Evolutionary conservation across 2,329 filamentous ascomycete species (phyloP).

Genomic region (Alternaria angustiovoidea): DNA sequence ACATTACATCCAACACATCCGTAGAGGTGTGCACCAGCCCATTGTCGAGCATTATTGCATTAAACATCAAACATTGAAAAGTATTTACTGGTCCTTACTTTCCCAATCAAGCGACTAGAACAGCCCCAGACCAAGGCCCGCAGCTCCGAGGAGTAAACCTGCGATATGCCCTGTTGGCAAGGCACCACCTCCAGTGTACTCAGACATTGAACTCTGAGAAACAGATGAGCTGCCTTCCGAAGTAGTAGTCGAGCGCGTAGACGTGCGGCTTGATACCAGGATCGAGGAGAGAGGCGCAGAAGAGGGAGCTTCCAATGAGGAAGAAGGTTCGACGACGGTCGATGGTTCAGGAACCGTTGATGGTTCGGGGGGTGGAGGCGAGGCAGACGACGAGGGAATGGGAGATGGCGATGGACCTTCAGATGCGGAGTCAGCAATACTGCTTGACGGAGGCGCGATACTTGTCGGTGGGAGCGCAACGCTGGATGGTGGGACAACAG

Average conservation of each 20-base stretch:
- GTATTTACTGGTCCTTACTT: not conserved
- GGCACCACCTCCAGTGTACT: slow-evolving; percentile 29
- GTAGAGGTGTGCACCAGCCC: slow-evolving; percentile 2
- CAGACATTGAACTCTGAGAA: slow-evolving; percentile 10
- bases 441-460: slow-evolving; percentile 29
- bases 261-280: slow-evolving; percentile 18
- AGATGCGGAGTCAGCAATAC: slow-evolving; percentile 32
- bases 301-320: not conserved
- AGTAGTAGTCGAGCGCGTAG: slow-evolving; percentile 16
- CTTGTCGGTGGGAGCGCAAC: slow-evolving; percentile 4
- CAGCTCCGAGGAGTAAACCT: slow-evolving; percentile 34
- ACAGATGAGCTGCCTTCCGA: slow-evolving; percentile 9
- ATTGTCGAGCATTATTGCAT: not conserved
- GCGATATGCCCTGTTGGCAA: slow-evolving; percentile 25
- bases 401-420: slow-evolving; percentile 22
- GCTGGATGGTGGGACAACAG: slow-evolving; percentile 14
- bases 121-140: slow-evolving; percentile 34
- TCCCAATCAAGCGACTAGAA: slow-evolving; percentile 16
- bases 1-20: slow-evolving; percentile 10
- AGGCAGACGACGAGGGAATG: slow-evolving; percentile 1
- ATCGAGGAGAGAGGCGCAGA: not conserved
- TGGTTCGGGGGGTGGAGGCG: not conserved
- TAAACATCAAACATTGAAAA: slow-evolving; percentile 12
- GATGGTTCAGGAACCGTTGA: slow-evolving; percentile 3
- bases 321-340: not conserved